Evolutionary conservation across 139 green algal species (phyloP).

Genomic region (Gonium pectorale): DNA sequence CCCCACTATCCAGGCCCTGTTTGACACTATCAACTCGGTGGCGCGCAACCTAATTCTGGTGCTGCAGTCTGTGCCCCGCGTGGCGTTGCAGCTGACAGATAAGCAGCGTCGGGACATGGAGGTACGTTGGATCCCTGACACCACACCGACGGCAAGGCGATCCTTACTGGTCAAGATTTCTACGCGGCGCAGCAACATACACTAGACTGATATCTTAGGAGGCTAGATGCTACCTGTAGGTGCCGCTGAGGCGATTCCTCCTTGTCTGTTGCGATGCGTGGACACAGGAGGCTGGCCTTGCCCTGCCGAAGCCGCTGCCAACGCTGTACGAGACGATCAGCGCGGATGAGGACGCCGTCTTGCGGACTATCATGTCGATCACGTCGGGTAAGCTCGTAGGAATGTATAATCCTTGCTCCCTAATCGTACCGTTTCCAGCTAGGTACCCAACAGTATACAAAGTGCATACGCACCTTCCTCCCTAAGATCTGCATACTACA

Average conservation of each 20-base stretch:
- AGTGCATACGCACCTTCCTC: too few relatives aligned
- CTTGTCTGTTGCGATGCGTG: too few relatives aligned
- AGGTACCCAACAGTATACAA: too few relatives aligned
- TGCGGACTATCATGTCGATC: constrained; percentile 85
- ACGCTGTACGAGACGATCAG: constrained; percentile 80
- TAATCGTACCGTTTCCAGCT: too few relatives aligned
- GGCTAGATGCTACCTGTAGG: constrained; percentile 72
- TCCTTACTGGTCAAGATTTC: too few relatives aligned
- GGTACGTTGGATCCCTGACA: neutral
- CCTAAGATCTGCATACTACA: too few relatives aligned
- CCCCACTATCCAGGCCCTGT: constrained; percentile 82
- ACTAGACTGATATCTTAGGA: too few relatives aligned
- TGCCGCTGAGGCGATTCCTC: too few relatives aligned
- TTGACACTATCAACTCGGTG: constrained; percentile 83
- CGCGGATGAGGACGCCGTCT: constrained; percentile 82
- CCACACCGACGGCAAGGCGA: too few relatives aligned
- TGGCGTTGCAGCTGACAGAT: constrained; percentile 70
- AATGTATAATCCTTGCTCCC: too few relatives aligned
- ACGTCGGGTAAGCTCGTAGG: constrained; percentile 67
- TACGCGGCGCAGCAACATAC: too few relatives aligned
- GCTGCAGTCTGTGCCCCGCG: constrained; percentile 71
- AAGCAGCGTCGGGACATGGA: constrained; percentile 63
- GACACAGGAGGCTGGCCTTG: constrained; percentile 47
- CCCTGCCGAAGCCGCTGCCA: constrained; percentile 59
- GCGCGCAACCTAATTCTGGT: constrained; percentile 79